Percentiles rank a stretch among this genome's conserved stretches.
Evolutionary conservation across 257 asterid species (phyloP).

Genomic region (Plantago ovata): DNA sequence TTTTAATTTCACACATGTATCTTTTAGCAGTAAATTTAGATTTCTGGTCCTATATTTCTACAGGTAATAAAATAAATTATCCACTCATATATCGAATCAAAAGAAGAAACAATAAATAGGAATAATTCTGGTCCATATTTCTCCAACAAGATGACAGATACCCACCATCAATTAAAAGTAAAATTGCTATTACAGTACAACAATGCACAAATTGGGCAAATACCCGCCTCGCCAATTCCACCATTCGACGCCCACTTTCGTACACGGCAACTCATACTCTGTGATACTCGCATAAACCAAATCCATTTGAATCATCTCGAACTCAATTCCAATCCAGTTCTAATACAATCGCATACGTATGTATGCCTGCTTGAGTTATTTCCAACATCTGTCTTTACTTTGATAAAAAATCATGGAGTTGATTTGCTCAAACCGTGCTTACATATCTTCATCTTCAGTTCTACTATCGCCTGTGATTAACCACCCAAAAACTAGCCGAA

Average conservation of each 20-base stretch:
- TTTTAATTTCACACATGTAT: too few relatives aligned
- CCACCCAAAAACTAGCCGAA: constrained; percentile 16
- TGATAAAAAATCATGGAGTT: constrained; percentile 29
- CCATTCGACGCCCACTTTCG: constrained; percentile 16
- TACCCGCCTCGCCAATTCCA: not conserved
- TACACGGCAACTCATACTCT: constrained; percentile 8
- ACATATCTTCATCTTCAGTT: constrained; percentile 20
- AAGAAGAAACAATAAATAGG: not conserved
- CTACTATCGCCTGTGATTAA: constrained; percentile 25
- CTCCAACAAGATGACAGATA: constrained; percentile 15
- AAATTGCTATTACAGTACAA: constrained; percentile 12
- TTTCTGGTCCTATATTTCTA: too few relatives aligned
- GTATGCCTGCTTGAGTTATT: not conserved
- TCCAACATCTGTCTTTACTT: not conserved
- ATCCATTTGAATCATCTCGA: not conserved
- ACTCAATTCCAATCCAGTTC: not conserved
- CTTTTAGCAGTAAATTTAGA: too few relatives aligned
- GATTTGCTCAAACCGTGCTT: constrained; percentile 26
- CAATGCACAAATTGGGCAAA: constrained; percentile 27
- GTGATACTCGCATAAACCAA: too few relatives aligned
- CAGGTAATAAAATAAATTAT: too few relatives aligned
- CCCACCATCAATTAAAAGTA: constrained; percentile 21
- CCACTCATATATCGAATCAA: not conserved
- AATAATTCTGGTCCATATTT: constrained; percentile 30
- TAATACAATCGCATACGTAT: not conserved